These are phyloP conservation scores for Pontederia crassipes DNA, from an alignment of 176 grass and related monocot species.

Conservation along the genomic window DNA sequence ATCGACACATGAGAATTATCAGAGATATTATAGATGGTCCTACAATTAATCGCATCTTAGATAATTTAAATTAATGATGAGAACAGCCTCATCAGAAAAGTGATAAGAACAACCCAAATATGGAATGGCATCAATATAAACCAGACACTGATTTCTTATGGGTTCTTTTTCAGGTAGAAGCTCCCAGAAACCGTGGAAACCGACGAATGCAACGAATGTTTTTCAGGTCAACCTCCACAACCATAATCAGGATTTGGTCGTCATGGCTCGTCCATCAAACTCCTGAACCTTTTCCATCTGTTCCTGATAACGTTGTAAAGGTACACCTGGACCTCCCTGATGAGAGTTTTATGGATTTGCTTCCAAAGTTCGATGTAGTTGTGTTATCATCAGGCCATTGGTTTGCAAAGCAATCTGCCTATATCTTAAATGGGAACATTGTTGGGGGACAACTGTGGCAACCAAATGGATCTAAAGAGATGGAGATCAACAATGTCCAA, in stretches of 20 bases:
- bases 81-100: too few species aligned
- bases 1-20: too few species aligned
- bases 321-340: conserved; percentile 82
- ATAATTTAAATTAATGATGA: too few species aligned
- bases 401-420: conserved; percentile 79
- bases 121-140: too few species aligned
- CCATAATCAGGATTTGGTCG: conserved; percentile 76
- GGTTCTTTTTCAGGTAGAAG: conserved; percentile 47
- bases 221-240: conserved; percentile 72
- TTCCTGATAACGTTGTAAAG: conserved; percentile 57
- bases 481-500: conserved; percentile 68
- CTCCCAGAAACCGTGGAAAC: conserved; percentile 64
- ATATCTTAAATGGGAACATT: conserved; percentile 43
- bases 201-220: conserved; percentile 54
- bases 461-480: conserved; percentile 48
- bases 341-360: conserved; percentile 63
- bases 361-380: conserved; percentile 78
- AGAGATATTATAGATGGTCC: too few species aligned
- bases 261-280: conserved; percentile 78
- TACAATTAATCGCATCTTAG: too few species aligned
- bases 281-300: conserved; percentile 37
- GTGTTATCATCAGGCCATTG: conserved; percentile 90
- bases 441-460: conserved; percentile 93
- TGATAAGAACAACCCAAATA: too few species aligned
- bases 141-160: background rate